Evolutionary conservation across 2,329 filamentous ascomycete species (phyloP).

Genomic region (Fusarium cyanostomum): DNA sequence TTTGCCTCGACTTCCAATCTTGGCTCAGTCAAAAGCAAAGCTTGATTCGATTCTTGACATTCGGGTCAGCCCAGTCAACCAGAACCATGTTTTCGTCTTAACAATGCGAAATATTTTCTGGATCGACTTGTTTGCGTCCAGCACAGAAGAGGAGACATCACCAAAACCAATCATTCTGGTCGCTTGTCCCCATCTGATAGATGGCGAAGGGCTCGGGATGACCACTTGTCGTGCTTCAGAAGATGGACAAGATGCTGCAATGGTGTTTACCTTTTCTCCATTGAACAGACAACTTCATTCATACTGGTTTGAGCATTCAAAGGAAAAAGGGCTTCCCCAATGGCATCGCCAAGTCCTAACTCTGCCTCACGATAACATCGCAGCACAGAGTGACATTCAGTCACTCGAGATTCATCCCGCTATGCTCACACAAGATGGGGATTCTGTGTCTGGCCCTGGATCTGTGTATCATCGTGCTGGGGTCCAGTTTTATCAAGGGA

Average conservation of each 20-base stretch:
- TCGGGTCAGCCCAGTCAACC: slow-evolving; percentile 56
- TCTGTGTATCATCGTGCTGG: slow-evolving; percentile 46
- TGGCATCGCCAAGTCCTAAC: slow-evolving; percentile 51
- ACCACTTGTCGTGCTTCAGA: slow-evolving; percentile 41
- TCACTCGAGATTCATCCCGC: slow-evolving; percentile 44
- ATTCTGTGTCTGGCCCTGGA: slow-evolving; percentile 36
- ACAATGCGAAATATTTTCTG: slow-evolving; percentile 63
- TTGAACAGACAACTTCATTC: slow-evolving; percentile 46
- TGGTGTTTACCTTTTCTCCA: slow-evolving; percentile 50
- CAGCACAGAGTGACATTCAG: slow-evolving; percentile 29
- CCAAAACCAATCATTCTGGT: slow-evolving; percentile 41
- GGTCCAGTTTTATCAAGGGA: slow-evolving; percentile 59
- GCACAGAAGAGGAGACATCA: slow-evolving; percentile 4
- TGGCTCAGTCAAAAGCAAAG: slow-evolving; percentile 37
- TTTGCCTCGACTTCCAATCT: slow-evolving; percentile 42
- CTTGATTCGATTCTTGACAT: slow-evolving; percentile 64
- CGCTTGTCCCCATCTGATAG: slow-evolving; percentile 44
- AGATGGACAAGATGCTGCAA: slow-evolving; percentile 29
- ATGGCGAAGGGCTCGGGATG: slow-evolving; percentile 43
- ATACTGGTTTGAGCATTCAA: slow-evolving; percentile 48
- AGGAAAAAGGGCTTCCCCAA: slow-evolving; percentile 43
- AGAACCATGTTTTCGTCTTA: slow-evolving; percentile 65
- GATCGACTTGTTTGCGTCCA: slow-evolving; percentile 51
- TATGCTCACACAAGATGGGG: slow-evolving; percentile 26
- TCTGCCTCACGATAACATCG: slow-evolving; percentile 31